A percentile compares a stretch with the other conserved stretches of the same genome.
phyloP scores from a whole-genome alignment of 805 yeast genomes.

The Candida corydali region DNA sequence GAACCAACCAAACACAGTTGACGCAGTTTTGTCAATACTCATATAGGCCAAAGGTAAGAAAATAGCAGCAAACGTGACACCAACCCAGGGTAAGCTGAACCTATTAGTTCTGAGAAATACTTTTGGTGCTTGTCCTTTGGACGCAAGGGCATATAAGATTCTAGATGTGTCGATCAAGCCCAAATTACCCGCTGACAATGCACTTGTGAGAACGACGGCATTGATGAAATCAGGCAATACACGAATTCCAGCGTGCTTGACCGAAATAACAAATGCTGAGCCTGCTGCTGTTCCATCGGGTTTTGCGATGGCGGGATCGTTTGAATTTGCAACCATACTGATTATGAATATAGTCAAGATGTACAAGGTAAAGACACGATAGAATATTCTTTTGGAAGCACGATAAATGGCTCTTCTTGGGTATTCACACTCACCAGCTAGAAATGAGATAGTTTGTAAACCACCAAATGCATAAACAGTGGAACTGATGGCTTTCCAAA shows the following conservation, averaged over 20 bases:
- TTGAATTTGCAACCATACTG: conserved; percentile 31
- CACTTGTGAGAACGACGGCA: conserved; percentile 29
- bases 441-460: conserved; percentile 42
- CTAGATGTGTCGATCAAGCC: conserved; percentile 26
- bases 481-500: conserved; percentile 29
- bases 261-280: conserved; percentile 39
- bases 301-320: conserved; percentile 22
- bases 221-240: conserved; percentile 33
- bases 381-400: conserved; percentile 44
- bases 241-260: conserved; percentile 28
- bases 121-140: conserved; percentile 52
- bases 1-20: conserved; percentile 60
- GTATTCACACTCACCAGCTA: conserved; percentile 40
- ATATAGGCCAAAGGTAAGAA: conserved; percentile 69
- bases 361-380: conserved; percentile 42
- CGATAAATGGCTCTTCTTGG: conserved; percentile 38
- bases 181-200: conserved; percentile 35
- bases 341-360: conserved; percentile 42
- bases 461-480: conserved; percentile 35
- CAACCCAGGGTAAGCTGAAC: conserved; percentile 66
- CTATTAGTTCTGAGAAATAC: conserved; percentile 61
- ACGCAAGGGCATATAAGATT: conserved; percentile 32
- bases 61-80: conserved; percentile 45
- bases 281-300: conserved; percentile 37
- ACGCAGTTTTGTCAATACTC: conserved; percentile 56